A percentile compares a stretch with the other conserved stretches of the same genome.
These are phyloP conservation scores for Pyricularia pennisetigena DNA, from an alignment of 2,329 filamentous ascomycete species.

Conservation along the genomic window DNA sequence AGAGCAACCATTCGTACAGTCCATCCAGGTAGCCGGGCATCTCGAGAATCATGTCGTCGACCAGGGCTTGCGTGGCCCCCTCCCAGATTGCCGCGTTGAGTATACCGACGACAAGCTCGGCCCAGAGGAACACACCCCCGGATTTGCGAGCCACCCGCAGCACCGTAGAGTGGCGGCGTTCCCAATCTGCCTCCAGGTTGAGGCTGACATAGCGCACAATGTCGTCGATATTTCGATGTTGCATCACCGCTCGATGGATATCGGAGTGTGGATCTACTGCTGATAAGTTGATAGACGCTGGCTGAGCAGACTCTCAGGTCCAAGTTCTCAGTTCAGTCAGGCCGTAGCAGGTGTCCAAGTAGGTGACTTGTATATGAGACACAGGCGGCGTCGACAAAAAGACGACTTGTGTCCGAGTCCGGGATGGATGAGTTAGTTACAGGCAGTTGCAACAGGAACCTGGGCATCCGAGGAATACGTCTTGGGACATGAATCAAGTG, in stretches of 20 bases:
- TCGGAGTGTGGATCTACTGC: too few species aligned
- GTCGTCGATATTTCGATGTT: constrained; percentile 20
- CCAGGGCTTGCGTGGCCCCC: constrained; percentile 21
- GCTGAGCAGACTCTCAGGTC: too few species aligned
- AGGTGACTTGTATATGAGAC: too few species aligned
- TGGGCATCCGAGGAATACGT: neutral
- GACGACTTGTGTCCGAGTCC: neutral
- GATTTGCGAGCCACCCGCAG: constrained; percentile 17
- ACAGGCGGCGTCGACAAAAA: neutral
- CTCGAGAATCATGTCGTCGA: constrained; percentile 21
- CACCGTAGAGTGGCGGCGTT: constrained; percentile 17
- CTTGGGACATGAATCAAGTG: neutral
- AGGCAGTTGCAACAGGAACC: neutral
- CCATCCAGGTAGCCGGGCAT: constrained; percentile 20
- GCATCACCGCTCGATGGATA: constrained; percentile 11
- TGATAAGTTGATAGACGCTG: too few species aligned
- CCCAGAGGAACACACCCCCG: constrained; percentile 22
- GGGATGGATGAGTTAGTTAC: neutral
- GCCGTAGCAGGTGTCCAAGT: too few species aligned
- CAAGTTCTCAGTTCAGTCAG: too few species aligned
- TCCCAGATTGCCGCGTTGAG: constrained; percentile 24
- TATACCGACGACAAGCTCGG: constrained; percentile 24
- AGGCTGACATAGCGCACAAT: constrained; percentile 20
- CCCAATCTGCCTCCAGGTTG: constrained; percentile 21
- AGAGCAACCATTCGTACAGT: constrained; percentile 23